Base-by-base conservation (phyloP, 768 basidiomycete genomes). In the Mycena olivaceomarginata region DNA sequence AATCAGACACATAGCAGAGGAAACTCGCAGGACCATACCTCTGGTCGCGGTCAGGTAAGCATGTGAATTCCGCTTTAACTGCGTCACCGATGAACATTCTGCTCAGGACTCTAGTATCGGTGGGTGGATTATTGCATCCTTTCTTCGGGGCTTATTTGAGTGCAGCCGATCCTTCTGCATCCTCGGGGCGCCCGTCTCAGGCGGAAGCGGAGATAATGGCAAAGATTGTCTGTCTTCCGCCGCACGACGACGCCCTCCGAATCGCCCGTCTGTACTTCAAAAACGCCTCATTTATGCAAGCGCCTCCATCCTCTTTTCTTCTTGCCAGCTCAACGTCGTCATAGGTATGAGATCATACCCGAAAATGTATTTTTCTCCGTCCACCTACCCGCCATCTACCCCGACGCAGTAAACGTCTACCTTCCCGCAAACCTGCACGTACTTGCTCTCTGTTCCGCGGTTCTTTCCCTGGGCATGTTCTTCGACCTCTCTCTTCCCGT, bases 321-420 rank as follows among this genome's bases (percentile, higher is more conserved):
- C 15, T 31, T 40, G n/a, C 45, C 6, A 67, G 46, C 59, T 60
- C 12, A 73, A 13, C 56, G 8, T 1, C 18, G 41, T 22, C 18
- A 1, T 43, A 81, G 81, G 77, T 82, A 82, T 43, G 82, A 82
- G 51, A 59, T 82, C 7, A 73, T 82, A n/a, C 80, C 80, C 8
- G 57, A 74, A 70, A 57, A 75, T 10, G 77, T 74, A 6, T 82
- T 81, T 70, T 80, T 82, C 78, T 71, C 56, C n/a, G 73, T 65
- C 57, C 80, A 80, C 74, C 74, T 82, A 5, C 77, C 81, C 56
- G 48, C 67, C 10, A 67, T 81, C 45, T 82, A 82, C 67, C 70
- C 67, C 13, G 72, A 78, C 45, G 48, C 39, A 9, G 62, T 51
- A 9, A n/a, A 48, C 37, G 64, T 76, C 0, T 73, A 74, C 64